phyloP scores from a whole-genome alignment of 2,329 filamentous ascomycete species.

The Colletotrichum magnum region DNA sequence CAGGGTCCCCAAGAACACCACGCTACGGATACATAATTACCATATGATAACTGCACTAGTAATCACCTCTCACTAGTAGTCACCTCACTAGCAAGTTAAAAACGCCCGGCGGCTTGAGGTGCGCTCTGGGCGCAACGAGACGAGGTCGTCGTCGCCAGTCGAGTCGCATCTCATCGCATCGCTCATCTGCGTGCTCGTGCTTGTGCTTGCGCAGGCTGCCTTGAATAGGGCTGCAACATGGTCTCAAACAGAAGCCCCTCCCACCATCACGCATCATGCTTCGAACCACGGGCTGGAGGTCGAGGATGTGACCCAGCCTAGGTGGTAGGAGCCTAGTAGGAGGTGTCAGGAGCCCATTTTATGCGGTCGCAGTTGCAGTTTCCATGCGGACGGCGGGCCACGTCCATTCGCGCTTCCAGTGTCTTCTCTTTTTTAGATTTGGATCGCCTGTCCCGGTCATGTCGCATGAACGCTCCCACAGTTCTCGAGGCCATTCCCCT shows the following conservation, averaged over 20 bases:
- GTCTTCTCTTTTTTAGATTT: constrained; percentile 37
- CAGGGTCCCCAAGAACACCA: constrained; percentile 14
- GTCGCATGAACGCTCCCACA: constrained; percentile 38
- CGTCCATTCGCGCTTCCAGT: neutral
- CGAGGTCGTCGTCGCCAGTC: too few species aligned
- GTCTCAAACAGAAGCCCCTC: constrained; percentile 37
- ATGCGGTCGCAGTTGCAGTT: constrained; percentile 28
- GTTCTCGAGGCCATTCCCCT: constrained; percentile 33
- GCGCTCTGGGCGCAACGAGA: too few species aligned
- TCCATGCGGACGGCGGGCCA: constrained; percentile 23
- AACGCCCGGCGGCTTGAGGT: too few species aligned
- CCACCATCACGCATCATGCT: constrained; percentile 26
- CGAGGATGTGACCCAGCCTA: too few species aligned
- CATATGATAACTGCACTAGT: too few species aligned
- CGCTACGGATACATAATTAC: too few species aligned
- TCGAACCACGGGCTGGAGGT: neutral
- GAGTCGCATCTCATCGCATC: too few species aligned
- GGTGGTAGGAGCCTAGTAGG: too few species aligned
- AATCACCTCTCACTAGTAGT: too few species aligned
- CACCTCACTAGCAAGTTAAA: too few species aligned
- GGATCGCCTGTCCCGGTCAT: constrained; percentile 41
- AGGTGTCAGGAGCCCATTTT: constrained; percentile 37
- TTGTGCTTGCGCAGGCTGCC: too few species aligned
- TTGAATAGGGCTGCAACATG: constrained; percentile 27
- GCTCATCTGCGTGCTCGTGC: too few species aligned